Conservation (phyloP, 83 land plant species). For the Thuja plicata region DNA sequence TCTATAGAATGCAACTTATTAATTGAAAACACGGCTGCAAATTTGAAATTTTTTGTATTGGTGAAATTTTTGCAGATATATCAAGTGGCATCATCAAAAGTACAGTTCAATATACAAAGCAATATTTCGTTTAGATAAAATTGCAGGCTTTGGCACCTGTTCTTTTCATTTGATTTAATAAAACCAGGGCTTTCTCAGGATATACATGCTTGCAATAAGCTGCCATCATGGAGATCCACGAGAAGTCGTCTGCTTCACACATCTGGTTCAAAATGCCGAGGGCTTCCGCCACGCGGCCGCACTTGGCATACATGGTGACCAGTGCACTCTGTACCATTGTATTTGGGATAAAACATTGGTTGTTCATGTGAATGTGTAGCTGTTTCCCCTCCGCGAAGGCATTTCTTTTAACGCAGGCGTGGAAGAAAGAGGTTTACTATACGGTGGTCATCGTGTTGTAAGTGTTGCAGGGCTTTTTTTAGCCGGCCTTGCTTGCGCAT, state of each 20-base stretch:
- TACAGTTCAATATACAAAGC: neutral
- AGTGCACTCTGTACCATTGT: neutral
- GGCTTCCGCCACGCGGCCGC: conserved; percentile 1
- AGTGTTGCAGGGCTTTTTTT: neutral
- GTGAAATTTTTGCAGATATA: neutral
- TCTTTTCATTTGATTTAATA: neutral
- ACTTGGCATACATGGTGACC: neutral
- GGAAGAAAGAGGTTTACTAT: neutral
- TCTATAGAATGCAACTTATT: neutral
- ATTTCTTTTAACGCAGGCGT: neutral
- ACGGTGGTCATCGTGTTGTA: neutral
- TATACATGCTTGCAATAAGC: conserved; percentile 4
- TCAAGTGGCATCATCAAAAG: neutral
- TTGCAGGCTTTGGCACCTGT: neutral
- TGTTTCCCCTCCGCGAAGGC: neutral
- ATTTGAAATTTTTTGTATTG: neutral
- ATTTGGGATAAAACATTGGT: neutral
- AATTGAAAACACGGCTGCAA: neutral
- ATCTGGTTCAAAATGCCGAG: neutral
- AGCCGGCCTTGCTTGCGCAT: neutral
- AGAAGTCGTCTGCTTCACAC: neutral
- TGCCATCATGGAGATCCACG: conserved; percentile 11
- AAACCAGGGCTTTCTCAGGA: neutral
- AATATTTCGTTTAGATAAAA: neutral
- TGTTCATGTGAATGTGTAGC: neutral